Evolutionary conservation across 768 basidiomycete genomes (phyloP), one percentile per base, ranked within the genome.

Genomic region (Tylopilus felleus): DNA sequence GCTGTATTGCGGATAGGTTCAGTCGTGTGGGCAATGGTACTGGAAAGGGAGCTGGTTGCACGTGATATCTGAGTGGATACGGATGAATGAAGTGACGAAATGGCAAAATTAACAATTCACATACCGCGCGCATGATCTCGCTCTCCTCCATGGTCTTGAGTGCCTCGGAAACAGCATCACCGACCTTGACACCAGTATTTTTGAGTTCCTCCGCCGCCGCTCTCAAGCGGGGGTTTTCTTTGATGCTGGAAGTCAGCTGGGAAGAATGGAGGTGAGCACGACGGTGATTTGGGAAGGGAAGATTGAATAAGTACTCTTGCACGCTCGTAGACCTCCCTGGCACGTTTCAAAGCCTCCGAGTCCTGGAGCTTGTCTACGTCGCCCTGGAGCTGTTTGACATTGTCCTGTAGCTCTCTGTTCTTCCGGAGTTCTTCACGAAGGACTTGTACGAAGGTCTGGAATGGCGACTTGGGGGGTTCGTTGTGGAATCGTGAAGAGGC

Each of bases 321-420:
- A 56, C 88, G 83, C 75, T 98, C 96, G 73, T 98, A 98, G 54
- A 91, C 85, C 47, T 90, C 93, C 68, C 81, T 82, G 2, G 94
- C 94, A 63, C 80, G 81, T 75, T 91, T 93, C 93, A 99, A 87
- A 14, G 94, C 88, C 67, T 96, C 93, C 50, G 92, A 93, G 70
- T 98, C 97, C 77, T 98, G 95, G 46, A 98, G 73, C 74, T 97
- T 97, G 74, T 93, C 91, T 35, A 97, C 96, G 71, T 98, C 94
- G 58, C 97, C 97, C 73, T 96, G 93, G 17, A 99, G 79, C 73
- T 97, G 93, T 75, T 94, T 95, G 45, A 98, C 88, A 72, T 96
- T 96, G 31, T 98, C 95, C 74, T 96, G 93, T 47, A 97, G 78
- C 69, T 96, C 95, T 59, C 93, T 76, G 67, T 92, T 96, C 79